Evolutionary conservation across 2,329 filamentous ascomycete species (phyloP).

Genomic region (Stemphylium beticola): DNA sequence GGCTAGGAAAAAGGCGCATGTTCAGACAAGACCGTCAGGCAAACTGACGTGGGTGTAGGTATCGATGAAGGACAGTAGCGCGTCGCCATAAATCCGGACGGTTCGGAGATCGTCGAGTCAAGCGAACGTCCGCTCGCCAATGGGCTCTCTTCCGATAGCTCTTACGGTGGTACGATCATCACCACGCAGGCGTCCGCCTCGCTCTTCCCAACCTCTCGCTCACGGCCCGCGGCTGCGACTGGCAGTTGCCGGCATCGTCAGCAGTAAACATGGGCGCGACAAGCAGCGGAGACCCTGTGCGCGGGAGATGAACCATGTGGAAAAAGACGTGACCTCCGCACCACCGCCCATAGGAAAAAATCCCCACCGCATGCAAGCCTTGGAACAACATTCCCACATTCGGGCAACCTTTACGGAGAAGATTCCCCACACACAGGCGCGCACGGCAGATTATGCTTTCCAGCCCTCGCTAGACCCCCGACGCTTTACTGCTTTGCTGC

Average conservation of each 20-base stretch:
- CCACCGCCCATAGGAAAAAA: neutral
- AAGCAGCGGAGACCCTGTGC: slow-evolving; percentile 10
- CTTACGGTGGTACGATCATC: slow-evolving; percentile 8
- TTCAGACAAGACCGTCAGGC: neutral
- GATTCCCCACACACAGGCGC: slow-evolving; percentile 1
- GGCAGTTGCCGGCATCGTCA: slow-evolving; percentile 1
- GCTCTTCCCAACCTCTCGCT: slow-evolving; percentile 4
- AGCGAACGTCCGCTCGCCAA: slow-evolving; percentile 7
- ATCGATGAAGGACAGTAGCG: slow-evolving; percentile 2
- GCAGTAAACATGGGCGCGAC: slow-evolving; percentile 5
- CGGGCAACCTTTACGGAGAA: slow-evolving; percentile 13
- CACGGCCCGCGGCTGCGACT: slow-evolving; percentile 8
- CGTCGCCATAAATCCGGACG: neutral
- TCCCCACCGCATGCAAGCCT: neutral
- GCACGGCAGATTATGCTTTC: slow-evolving; percentile 10
- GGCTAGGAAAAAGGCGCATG: neutral
- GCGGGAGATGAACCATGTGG: neutral
- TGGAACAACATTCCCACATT: slow-evolving; percentile 12
- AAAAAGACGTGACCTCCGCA: neutral
- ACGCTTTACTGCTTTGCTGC: slow-evolving; percentile 13
- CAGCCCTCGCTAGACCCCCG: slow-evolving; percentile 13
- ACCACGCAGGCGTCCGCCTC: slow-evolving; percentile 6
- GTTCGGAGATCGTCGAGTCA: slow-evolving; percentile 1
- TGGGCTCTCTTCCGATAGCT: slow-evolving; percentile 6
- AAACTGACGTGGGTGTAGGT: neutral